Base-by-base conservation (phyloP, 257 asterid genomes). In the Solanum corneliomulleri region DNA sequence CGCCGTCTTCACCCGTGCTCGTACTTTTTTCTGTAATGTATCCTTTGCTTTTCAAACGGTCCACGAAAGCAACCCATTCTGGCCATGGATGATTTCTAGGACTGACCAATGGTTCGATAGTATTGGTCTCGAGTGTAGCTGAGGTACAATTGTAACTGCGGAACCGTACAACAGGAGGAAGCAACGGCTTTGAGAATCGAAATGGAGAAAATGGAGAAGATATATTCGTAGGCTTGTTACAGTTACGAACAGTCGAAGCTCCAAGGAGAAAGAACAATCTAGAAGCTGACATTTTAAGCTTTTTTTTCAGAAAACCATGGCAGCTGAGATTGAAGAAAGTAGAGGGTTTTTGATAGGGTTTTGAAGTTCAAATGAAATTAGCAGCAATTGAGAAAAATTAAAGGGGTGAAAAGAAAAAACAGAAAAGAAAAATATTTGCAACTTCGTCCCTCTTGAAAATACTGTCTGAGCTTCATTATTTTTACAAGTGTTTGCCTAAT, bases 1-100 rank as follows among this genome's bases (percentile, higher is more conserved):
- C 90, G 13, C 68, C 88, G 27, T 58, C 88, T 23, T 86, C 90
- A 58, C 58, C 44, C 20, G 7, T 87, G 2, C 72, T 90, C 49
- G 7, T 85, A 3, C 77, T 90, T 29, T 16, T 90, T 29, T 16
- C 88, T 9, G 88, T 25, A 27, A 96, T 62, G 93, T 95, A 96
- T 42, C 98, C 99, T 86, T 90, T 97, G 85, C 91, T 74, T 89
- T 94, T 94, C 88, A 96, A 89, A 35, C 93, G 91, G 89, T 95
- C 98, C 62, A 96, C 90, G 76, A 97, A 97, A 62, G 83, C 77
- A 75, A 95, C 90, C 99, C 99, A 97, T 89, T 96, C 99, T 3
- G 98, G 98, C 99, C 99, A 97, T 0, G 98, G 99, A 88, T 97
- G 99, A 56, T 84, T 56, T 7, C 12, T 20, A 23, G 88, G n/a